Conservation (phyloP, 805 yeast genomes). For the Schwanniomyces vanrijiae region DNA sequence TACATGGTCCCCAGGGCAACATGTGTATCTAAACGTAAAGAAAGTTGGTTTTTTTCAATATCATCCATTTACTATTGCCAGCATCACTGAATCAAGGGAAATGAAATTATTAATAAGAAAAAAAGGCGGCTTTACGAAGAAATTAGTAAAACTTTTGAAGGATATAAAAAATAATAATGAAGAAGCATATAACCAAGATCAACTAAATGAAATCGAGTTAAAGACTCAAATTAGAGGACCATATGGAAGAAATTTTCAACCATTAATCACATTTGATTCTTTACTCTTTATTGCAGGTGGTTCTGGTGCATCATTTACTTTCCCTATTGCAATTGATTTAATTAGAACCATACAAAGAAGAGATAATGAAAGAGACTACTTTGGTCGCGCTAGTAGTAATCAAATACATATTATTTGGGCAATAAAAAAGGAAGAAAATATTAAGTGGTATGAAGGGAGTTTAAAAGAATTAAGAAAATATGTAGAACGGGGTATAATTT, state of each 20-base stretch:
- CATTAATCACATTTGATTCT: slow-evolving; percentile 41
- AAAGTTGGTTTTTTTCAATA: slow-evolving; percentile 37
- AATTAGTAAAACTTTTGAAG: slow-evolving; percentile 27
- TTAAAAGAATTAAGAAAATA: slow-evolving; percentile 28
- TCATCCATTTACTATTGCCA: slow-evolving; percentile 50
- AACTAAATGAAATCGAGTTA: slow-evolving; percentile 14
- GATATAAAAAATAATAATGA: slow-evolving; percentile 17
- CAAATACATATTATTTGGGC: slow-evolving; percentile 34
- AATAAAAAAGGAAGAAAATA: slow-evolving; percentile 21
- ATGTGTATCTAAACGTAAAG: slow-evolving; percentile 41
- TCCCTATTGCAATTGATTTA: slow-evolving; percentile 46
- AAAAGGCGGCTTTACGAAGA: slow-evolving; percentile 44
- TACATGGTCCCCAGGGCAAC: slow-evolving; percentile 52
- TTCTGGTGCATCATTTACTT: slow-evolving; percentile 46
- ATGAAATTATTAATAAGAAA: slow-evolving; percentile 41
- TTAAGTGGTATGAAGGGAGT: slow-evolving; percentile 37
- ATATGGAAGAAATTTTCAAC: slow-evolving; percentile 43
- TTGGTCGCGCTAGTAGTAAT: slow-evolving; percentile 29
- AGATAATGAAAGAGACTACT: slow-evolving; percentile 27
- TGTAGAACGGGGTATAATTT: slow-evolving; percentile 19
- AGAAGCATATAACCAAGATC: neutral
- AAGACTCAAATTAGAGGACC: slow-evolving; percentile 47
- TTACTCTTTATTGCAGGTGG: slow-evolving; percentile 42
- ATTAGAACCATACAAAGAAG: slow-evolving; percentile 25
- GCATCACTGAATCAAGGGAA: slow-evolving; percentile 36